phyloP scores from a whole-genome alignment of 2,329 filamentous ascomycete species.

The Aulographum hederae region DNA sequence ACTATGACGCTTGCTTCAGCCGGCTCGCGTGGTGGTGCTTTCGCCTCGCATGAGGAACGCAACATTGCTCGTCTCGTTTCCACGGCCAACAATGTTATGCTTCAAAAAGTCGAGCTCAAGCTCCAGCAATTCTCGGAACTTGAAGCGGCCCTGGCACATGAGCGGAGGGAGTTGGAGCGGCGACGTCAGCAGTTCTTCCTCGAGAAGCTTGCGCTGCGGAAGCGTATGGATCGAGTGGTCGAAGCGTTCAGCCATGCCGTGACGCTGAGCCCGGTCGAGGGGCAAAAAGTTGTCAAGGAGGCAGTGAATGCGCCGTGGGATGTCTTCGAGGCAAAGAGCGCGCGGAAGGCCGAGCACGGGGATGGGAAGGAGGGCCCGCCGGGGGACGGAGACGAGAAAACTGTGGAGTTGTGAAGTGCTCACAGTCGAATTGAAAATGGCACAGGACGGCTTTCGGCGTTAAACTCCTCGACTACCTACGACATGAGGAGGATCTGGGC shows the following conservation, averaged over 20 bases:
- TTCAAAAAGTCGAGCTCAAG: conserved; percentile 92
- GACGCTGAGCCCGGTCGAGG: conserved; percentile 13
- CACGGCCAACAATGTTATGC: conserved; percentile 78
- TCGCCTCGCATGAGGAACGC: conserved; percentile 90
- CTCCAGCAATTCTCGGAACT: conserved; percentile 93
- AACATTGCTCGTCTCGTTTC: conserved; percentile 91
- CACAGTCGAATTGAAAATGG: too few species aligned
- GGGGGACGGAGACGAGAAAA: too few species aligned
- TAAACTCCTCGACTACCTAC: too few species aligned
- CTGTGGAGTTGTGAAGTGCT: too few species aligned
- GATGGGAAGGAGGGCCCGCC: too few species aligned
- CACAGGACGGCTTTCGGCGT: too few species aligned
- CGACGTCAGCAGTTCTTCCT: conserved; percentile 86
- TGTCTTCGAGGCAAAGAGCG: too few species aligned
- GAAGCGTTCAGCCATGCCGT: conserved; percentile 43
- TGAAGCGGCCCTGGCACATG: conserved; percentile 78
- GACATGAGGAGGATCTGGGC: too few species aligned
- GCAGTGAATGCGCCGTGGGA: too few species aligned
- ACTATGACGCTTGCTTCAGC: conserved; percentile 73
- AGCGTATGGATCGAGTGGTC: conserved; percentile 68
- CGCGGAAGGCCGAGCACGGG: too few species aligned
- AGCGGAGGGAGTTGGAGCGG: conserved; percentile 81
- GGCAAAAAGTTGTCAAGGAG: conserved; percentile 20
- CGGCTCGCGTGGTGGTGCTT: conserved; percentile 66
- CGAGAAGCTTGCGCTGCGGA: conserved; percentile 78